Base-by-base conservation (phyloP, 1,139 yeast species). In the Kazachstania sp. region DNA sequence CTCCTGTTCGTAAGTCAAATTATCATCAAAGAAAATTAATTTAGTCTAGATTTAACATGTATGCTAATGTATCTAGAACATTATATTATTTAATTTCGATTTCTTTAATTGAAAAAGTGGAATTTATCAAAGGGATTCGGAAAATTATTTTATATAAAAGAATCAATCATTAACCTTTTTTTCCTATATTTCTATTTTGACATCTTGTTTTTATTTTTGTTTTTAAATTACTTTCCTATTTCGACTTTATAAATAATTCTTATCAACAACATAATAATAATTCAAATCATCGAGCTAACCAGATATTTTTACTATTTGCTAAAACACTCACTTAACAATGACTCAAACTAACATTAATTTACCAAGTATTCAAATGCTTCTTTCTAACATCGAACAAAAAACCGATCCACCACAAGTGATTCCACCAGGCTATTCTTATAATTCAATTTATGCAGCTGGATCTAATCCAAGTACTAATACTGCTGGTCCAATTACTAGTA, bases 291-390 rank as follows among this genome's bases (percentile, higher is more conserved):
- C 6, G 5, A n/a, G 18, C 15, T 15, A n/a, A n/a, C 36, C 3
- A 32, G 11, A 32, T 18, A n/a, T n/a, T n/a, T n/a, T n/a, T n/a
- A n/a, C n/a, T n/a, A n/a, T n/a, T n/a, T n/a, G n/a, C n/a, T n/a
- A n/a, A n/a, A 32, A 32, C n/a, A 32, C 4, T 32, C 15, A 15
- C 18, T 15, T 32, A 37, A 39, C 35, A 18, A 39, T 39, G 42
- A 28, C 42, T 29, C 38, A 26, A 41, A 18, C 35, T 8, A 41
- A 41, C 11, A 34, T 41, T 12, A 41, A 19, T 13, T 29, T 41
- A 32, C 44, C 44, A 26, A 23, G 37, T n/a, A 41, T 41, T 28
- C 44, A 41, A 35, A 15, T 26, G 9, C 16, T 41, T n/a, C 32
- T 41, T 11, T 41, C 44, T 12, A 41, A 41, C 31, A 41, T 41